Evolutionary conservation across 1,139 yeast species (phyloP).

Genomic region (Nakaseomyces nivariensis): DNA sequence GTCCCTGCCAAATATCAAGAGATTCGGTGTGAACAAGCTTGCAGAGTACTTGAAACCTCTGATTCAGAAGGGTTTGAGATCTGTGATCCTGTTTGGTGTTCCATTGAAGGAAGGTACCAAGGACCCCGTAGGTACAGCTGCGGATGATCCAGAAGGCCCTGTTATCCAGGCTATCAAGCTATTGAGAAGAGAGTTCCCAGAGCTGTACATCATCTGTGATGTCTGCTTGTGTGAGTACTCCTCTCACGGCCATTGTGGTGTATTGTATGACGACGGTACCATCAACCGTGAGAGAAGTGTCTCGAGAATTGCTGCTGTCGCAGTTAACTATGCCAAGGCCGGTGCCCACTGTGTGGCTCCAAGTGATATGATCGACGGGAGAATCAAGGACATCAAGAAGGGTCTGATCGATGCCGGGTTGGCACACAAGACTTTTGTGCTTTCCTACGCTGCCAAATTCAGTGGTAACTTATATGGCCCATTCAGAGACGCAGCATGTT

Average conservation of each 20-base stretch:
- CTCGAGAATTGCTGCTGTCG: conserved; percentile 83
- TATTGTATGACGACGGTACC: conserved; percentile 74
- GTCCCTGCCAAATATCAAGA: conserved; percentile 77
- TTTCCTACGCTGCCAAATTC: conserved; percentile 93
- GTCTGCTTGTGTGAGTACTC: conserved; percentile 97
- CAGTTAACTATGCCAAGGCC: conserved; percentile 89
- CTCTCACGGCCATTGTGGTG: conserved; percentile 94
- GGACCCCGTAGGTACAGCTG: conserved; percentile 76
- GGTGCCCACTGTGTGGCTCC: conserved; percentile 97
- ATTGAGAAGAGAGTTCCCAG: conserved; percentile 60
- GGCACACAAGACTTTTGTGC: conserved; percentile 79
- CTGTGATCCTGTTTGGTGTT: conserved; percentile 90
- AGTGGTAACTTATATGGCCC: conserved; percentile 92
- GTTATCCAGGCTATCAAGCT: conserved; percentile 71
- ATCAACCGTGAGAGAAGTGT: conserved; percentile 70
- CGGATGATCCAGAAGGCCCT: conserved; percentile 96
- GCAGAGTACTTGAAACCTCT: conserved; percentile 60
- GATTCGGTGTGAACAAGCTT: conserved; percentile 76
- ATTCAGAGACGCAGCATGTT: conserved; percentile 94
- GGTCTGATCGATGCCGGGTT: conserved; percentile 77
- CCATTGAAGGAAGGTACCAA: conserved; percentile 66
- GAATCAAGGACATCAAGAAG: conserved; percentile 76
- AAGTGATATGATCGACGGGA: conserved; percentile 95
- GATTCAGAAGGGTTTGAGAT: conserved; percentile 69
- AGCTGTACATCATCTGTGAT: conserved; percentile 79